Percentiles rank a stretch among this genome's conserved stretches.
Conservation (phyloP, 2,329 filamentous ascomycete genomes). For the Thelonectria rubi region DNA sequence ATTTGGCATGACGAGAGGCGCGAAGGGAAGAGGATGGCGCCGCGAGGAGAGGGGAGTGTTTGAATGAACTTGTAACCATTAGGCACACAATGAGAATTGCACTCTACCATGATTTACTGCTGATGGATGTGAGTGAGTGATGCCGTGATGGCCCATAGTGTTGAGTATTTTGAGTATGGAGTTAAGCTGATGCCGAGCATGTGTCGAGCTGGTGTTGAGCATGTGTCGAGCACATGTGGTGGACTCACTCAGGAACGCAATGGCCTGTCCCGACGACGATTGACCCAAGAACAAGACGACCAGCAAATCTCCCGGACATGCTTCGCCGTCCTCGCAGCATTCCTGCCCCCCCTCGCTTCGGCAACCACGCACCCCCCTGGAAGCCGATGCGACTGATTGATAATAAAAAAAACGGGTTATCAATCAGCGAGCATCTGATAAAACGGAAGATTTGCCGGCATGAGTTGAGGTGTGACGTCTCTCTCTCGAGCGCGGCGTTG, state of each 20-base stretch:
- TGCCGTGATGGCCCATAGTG: not conserved
- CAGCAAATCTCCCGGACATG: not conserved
- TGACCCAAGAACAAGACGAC: not conserved
- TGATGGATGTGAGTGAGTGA: not conserved
- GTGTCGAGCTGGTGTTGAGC: not conserved
- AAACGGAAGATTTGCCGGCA: too few species aligned
- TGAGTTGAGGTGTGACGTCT: too few species aligned
- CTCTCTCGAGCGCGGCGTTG: not conserved
- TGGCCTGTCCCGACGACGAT: not conserved
- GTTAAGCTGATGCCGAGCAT: too few species aligned
- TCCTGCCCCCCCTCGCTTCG: not conserved
- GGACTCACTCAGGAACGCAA: not conserved
- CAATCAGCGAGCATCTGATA: constrained; percentile 4
- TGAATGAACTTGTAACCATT: constrained; percentile 28
- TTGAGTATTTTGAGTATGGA: too few species aligned
- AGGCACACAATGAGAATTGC: constrained; percentile 5
- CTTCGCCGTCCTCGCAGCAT: not conserved
- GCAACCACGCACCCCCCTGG: not conserved
- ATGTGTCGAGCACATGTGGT: not conserved
- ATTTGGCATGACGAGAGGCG: constrained; percentile 19
- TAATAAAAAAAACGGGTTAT: not conserved
- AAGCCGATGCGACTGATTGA: not conserved
- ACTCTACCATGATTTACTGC: too few species aligned
- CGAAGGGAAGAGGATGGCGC: constrained; percentile 13
- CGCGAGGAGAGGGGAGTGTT: constrained; percentile 26